These are phyloP conservation scores for Verticillium nubilum DNA, from an alignment of 2,329 filamentous ascomycete genomes.

Conservation along the genomic window DNA sequence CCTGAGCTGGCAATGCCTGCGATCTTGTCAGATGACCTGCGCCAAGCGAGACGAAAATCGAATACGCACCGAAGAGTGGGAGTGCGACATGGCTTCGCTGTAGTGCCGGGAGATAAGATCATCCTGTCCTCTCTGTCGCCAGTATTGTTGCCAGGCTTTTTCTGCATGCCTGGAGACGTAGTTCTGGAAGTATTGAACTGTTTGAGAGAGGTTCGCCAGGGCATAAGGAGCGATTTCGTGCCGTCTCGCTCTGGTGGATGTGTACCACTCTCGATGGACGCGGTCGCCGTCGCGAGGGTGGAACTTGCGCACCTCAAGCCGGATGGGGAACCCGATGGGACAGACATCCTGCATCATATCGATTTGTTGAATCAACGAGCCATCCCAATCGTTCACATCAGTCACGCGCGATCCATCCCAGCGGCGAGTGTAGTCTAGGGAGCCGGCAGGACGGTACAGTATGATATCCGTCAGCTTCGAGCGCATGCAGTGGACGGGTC, in stretches of 20 bases:
- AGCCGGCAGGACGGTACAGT: constrained; percentile 34
- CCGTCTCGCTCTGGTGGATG: constrained; percentile 18
- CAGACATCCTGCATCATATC: constrained; percentile 31
- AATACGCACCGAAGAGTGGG: constrained; percentile 1
- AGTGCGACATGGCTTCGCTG: constrained; percentile 13
- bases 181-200: constrained; percentile 23
- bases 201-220: constrained; percentile 28
- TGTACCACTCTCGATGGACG: constrained; percentile 30
- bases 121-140: constrained; percentile 13
- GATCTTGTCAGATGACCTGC: neutral
- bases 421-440: constrained; percentile 34
- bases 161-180: constrained; percentile 28
- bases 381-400: constrained; percentile 31
- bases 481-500: constrained; percentile 36
- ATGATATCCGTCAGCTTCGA: constrained; percentile 34
- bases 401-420: constrained; percentile 35
- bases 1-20: constrained; percentile 4
- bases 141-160: constrained; percentile 18
- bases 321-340: constrained; percentile 21
- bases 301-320: constrained; percentile 35
- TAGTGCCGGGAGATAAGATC: constrained; percentile 5
- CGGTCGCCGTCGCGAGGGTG: constrained; percentile 29
- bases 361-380: constrained; percentile 23
- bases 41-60: neutral
- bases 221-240: constrained; percentile 32